These are phyloP conservation scores for Quercus lobata DNA, from an alignment of 331 rosid genomes.

Conservation along the genomic window DNA sequence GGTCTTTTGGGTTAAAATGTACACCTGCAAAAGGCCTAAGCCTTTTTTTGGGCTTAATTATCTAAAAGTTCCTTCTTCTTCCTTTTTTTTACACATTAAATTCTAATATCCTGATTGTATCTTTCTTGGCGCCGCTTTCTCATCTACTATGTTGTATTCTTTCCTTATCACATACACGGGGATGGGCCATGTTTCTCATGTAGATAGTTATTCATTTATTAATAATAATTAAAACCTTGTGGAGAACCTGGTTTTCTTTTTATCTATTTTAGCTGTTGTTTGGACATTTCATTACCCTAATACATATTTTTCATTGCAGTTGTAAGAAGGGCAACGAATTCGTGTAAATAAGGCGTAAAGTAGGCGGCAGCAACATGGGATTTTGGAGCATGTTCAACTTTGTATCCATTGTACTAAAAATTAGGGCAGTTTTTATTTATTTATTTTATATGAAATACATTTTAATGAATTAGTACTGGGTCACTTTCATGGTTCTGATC, in stretches of 20 bases:
- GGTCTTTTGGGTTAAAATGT: too few species aligned
- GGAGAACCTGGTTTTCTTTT: neutral
- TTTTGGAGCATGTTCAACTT: conserved; percentile 12
- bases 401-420: conserved; percentile 12
- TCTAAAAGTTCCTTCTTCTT: too few species aligned
- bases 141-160: too few species aligned
- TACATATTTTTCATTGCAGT: conserved; percentile 41
- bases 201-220: too few species aligned
- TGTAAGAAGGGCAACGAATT: conserved; percentile 71
- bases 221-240: neutral
- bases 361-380: conserved; percentile 1
- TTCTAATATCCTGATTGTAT: too few species aligned
- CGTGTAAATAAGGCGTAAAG: conserved; percentile 86
- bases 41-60: too few species aligned
- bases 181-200: too few species aligned
- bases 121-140: too few species aligned
- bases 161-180: too few species aligned
- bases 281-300: neutral
- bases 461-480: conserved; percentile 3
- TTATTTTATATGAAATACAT: conserved; percentile 5
- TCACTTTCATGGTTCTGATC: conserved; percentile 16
- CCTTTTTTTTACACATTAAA: too few species aligned
- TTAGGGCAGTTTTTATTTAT: neutral
- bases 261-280: neutral
- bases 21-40: too few species aligned